Base-by-base conservation (phyloP, 108 stramenopile genomes). In the Phaeodactylum tricornutum region DNA sequence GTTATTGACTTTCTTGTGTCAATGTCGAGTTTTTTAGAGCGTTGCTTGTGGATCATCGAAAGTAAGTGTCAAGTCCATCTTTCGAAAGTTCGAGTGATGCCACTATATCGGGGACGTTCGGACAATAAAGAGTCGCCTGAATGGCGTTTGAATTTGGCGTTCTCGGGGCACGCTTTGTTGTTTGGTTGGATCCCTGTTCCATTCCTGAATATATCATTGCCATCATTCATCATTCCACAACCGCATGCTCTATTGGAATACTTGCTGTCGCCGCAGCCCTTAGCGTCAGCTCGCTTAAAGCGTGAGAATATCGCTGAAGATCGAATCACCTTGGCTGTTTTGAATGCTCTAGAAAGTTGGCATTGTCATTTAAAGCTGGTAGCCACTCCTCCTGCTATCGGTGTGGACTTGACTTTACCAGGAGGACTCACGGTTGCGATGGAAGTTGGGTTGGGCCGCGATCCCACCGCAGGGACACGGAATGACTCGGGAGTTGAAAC, bases 201-300 rank as follows among this genome's bases (percentile, higher is more conserved):
- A 2, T 92, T 92, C 57, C 67, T 92, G 34, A 70, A 54, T 33
- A 59, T 87, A 22, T 53, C 60, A 16, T 52, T 92, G 43, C 90
- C 90, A 1, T 73, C 85, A 8, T 85, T 87, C 45, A 76, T 92
- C 52, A 92, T 92, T 61, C 90, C 90, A 16, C 79, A 78, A 39
- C 85, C 84, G 6, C 84, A 92, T 64, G 83, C 85, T 0, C 64
- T 87, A 29, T 53, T 92, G 50, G 72, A 83, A 43, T 72, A 69
- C 51, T 50, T 92, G 36, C 17, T 83, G 43, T 73, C 85, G 3
- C 35, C 64, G 2, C 85, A 92, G 52, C 90, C 90, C 1, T 62
- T 92, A 48, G 84, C 89, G 1, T 79, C 82, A 17, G 89, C 84
- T 0, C 59, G 61, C 32, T 43, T 92, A 6, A 63, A 48, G n/a